These are phyloP conservation scores for Saccharomycopsis sp. DNA, from an alignment of 805 yeast genomes.

Conservation along the genomic window DNA sequence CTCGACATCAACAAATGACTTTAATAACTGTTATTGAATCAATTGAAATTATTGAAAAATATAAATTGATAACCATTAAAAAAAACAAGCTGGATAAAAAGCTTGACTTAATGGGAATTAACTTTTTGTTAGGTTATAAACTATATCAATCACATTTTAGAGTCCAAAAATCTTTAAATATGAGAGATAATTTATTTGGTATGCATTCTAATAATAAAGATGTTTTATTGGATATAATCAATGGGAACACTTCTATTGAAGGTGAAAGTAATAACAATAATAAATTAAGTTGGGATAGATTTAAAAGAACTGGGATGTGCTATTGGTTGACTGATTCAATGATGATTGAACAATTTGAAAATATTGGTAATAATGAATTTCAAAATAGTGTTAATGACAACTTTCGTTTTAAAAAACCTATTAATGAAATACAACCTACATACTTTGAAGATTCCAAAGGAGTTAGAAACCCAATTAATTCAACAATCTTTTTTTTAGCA, in stretches of 20 bases:
- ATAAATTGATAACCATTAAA: constrained; percentile 11
- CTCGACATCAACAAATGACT: constrained; percentile 88
- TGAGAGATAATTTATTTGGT: constrained; percentile 86
- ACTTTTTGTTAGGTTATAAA: constrained; percentile 63
- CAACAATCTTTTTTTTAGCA: constrained; percentile 71
- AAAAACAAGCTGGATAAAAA: not conserved
- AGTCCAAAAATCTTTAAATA: constrained; percentile 43
- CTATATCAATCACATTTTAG: constrained; percentile 47
- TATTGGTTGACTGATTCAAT: constrained; percentile 54
- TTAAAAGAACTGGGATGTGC: constrained; percentile 51
- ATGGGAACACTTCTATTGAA: constrained; percentile 29
- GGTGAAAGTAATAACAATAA: not conserved
- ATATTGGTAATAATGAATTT: constrained; percentile 65
- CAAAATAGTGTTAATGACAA: constrained; percentile 29
- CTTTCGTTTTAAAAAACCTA: not conserved
- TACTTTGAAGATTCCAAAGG: constrained; percentile 18
- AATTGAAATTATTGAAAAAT: constrained; percentile 41
- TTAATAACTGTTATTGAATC: constrained; percentile 61
- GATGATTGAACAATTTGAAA: constrained; percentile 47
- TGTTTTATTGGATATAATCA: constrained; percentile 41
- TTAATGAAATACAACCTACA: not conserved
- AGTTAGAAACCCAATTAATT: constrained; percentile 61
- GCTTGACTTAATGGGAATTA: constrained; percentile 51
- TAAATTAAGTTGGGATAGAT: constrained; percentile 46
- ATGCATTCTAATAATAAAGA: constrained; percentile 73